Evolutionary conservation across 495 filamentous ascomycete genomes (phyloP).

Genomic region (Neurospora tetraspora): DNA sequence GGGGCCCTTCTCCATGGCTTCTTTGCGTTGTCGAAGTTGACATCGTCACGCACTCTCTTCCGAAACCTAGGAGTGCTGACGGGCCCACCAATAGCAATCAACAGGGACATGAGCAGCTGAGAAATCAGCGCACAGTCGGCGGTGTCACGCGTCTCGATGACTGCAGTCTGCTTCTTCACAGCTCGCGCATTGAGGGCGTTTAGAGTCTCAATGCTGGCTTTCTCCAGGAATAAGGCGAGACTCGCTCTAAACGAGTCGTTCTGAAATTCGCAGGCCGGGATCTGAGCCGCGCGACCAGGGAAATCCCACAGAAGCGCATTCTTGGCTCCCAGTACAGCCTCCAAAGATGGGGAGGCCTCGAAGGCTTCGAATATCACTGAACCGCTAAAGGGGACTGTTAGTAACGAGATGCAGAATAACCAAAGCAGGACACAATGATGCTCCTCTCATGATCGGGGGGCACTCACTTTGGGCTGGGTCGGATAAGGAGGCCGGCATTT

Average conservation of each 20-base stretch:
- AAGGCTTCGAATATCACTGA: slow-evolving; percentile 3
- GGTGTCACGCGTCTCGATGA: background rate
- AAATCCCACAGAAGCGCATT: background rate
- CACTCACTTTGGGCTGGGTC: slow-evolving; percentile 30
- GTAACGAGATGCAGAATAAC: background rate
- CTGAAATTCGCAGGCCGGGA: background rate
- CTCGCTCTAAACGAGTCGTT: background rate
- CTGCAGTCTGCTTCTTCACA: background rate
- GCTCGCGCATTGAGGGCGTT: background rate
- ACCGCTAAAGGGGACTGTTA: background rate
- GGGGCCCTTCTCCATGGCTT: slow-evolving; percentile 49
- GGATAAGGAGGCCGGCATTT: slow-evolving; percentile 47
- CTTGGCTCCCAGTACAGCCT: slow-evolving; percentile 1
- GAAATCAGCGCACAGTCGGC: background rate
- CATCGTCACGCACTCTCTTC: slow-evolving; percentile 53
- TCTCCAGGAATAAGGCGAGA: background rate
- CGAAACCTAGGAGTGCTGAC: slow-evolving; percentile 22
- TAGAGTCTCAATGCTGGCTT: background rate
- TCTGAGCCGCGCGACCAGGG: background rate
- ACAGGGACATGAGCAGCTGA: background rate
- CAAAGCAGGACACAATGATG: background rate
- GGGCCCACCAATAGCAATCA: background rate
- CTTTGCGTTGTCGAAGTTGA: slow-evolving; percentile 33
- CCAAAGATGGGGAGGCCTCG: slow-evolving; percentile 3
- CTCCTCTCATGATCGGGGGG: background rate